Conservation (phyloP, 2,329 filamentous ascomycete genomes). For the Xylaria sp. region DNA sequence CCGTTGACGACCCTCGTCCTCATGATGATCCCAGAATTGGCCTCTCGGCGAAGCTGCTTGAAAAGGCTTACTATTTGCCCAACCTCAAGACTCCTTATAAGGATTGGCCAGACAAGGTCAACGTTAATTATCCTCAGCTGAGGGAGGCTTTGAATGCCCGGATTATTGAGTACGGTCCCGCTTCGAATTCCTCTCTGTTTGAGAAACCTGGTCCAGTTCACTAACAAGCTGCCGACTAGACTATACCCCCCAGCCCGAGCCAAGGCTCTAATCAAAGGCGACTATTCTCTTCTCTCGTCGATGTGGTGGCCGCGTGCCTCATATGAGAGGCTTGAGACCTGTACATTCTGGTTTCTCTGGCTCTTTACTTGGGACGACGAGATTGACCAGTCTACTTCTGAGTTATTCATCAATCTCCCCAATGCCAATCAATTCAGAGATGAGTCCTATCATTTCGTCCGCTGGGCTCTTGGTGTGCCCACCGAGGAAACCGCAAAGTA, state of each 20-base stretch:
- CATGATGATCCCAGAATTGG: conserved; percentile 4
- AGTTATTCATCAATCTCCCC: conserved; percentile 11
- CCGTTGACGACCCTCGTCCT: not conserved
- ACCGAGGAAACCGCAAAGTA: conserved; percentile 9
- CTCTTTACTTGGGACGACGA: conserved; percentile 23
- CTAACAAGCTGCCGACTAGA: not conserved
- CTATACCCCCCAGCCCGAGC: conserved; percentile 12
- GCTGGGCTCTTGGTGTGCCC: conserved; percentile 12
- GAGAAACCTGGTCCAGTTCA: not conserved
- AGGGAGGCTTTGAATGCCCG: not conserved
- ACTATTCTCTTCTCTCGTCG: conserved; percentile 9
- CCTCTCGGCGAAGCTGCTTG: not conserved
- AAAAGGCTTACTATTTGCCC: not conserved
- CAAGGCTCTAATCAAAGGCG: conserved; percentile 6
- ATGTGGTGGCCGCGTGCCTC: conserved; percentile 20
- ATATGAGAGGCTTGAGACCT: conserved; percentile 5
- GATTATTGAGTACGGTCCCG: not conserved
- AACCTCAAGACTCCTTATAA: not conserved
- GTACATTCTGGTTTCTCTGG: conserved; percentile 23
- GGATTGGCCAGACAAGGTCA: conserved; percentile 1
- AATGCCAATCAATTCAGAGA: conserved; percentile 27
- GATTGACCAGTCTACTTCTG: conserved; percentile 20
- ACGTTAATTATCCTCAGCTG: not conserved
- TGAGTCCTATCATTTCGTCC: conserved; percentile 23
- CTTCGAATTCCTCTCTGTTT: not conserved